Evolutionary conservation across 108 stramenopile species (phyloP), one percentile per base, ranked within the genome.

Genomic region (Nitzschia inconspicua): DNA sequence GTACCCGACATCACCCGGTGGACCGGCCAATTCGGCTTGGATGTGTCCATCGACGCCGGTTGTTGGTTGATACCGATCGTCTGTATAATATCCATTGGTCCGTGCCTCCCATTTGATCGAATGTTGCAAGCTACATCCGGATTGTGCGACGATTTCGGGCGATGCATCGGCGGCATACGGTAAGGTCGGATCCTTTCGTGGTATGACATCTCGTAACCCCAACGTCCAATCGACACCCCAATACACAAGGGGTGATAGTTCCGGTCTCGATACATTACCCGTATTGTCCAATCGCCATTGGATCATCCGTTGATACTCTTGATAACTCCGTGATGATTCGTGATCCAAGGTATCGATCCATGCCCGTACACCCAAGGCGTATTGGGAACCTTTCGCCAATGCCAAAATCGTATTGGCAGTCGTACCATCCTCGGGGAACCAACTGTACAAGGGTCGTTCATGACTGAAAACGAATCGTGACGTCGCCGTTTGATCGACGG

Each of bases 1-100:
- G 65, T 78, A 92, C 1, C 90, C 90, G 8, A 83, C 74, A 65
- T 88, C 85, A 27, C 86, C 86, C 9, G 86, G 90, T 29, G 90
- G 85, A 5, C 83, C 83, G 0, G 87, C 84, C 44, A 86, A 47
- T 66, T 92, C 83, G 23, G 79, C 57, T 27, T 65, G 57, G 14
- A 56, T 29, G 58, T 75, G 53, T 7, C 54, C 72, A 66, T 92
- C 85, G 36, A 78, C 47, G 0, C 90, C 90, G 39, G 53, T 56
- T 23, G 83, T 86, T 6, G 89, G 89, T 41, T 70, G 60, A 41
- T 34, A 65, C 24, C 63, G 57, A 76, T 83, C 68, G 68, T 83
- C 76, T 3, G 59, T 56, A 28, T 47, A 48, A 19, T 53, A 65
- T 18, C 78, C 80, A 65, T 86, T 90, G 63, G 79, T 49, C 29